Percentiles rank a stretch among this genome's conserved stretches.
These are phyloP conservation scores for Crucihimalaya himalaica DNA, from an alignment of 345 rosid species.

Conservation along the genomic window DNA sequence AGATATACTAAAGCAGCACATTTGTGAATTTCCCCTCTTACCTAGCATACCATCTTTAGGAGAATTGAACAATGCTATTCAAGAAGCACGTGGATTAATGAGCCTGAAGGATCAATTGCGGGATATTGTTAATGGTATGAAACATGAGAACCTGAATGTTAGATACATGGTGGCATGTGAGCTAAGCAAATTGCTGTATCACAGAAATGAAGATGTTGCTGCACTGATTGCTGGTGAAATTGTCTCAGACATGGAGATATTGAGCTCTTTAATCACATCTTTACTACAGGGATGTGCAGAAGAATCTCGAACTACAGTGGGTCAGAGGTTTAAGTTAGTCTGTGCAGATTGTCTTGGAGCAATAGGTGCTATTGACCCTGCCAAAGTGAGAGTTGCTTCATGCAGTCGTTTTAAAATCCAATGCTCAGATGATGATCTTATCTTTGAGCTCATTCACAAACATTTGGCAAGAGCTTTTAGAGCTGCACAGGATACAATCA, in stretches of 20 bases:
- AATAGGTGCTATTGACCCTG: constrained; percentile 97
- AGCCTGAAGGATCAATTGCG: constrained; percentile 84
- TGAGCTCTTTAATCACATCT: constrained; percentile 82
- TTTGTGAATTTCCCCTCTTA: constrained; percentile 84
- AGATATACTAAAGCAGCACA: constrained; percentile 79
- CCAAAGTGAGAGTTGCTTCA: constrained; percentile 74
- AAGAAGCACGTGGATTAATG: constrained; percentile 90
- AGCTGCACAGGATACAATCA: constrained; percentile 89
- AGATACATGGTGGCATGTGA: constrained; percentile 96
- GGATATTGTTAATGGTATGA: constrained; percentile 73
- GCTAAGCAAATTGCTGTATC: constrained; percentile 78
- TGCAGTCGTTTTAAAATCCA: constrained; percentile 89
- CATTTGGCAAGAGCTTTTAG: constrained; percentile 96
- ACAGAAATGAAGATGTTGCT: constrained; percentile 71
- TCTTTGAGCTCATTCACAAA: constrained; percentile 89
- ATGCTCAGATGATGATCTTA: constrained; percentile 98
- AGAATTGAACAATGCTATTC: constrained; percentile 86
- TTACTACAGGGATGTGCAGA: constrained; percentile 94
- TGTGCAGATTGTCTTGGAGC: constrained; percentile 97
- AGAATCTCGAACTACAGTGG: constrained; percentile 91
- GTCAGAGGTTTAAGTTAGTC: constrained; percentile 84
- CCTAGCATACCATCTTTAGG: constrained; percentile 73
- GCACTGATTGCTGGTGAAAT: constrained; percentile 75
- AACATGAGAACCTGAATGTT: constrained; percentile 94
- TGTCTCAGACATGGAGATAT: constrained; percentile 72